phyloP scores from a whole-genome alignment of 2,329 filamentous ascomycete species.

The Curvularia eragrostidis region DNA sequence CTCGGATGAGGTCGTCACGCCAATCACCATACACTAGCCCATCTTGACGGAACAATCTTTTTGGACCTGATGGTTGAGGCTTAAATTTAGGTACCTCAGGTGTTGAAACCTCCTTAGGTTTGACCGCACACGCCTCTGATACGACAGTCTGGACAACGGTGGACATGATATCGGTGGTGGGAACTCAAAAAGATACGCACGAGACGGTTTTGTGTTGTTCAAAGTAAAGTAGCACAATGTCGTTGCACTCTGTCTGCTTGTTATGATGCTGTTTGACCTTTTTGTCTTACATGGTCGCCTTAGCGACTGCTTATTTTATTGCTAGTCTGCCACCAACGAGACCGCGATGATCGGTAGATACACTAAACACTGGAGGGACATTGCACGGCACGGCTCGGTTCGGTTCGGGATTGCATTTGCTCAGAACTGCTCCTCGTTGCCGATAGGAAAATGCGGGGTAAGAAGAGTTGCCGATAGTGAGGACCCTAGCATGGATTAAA shows the following conservation, averaged over 20 bases:
- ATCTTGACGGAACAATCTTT: not conserved
- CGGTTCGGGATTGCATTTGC: not conserved
- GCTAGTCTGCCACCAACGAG: not conserved
- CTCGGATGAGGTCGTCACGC: slow-evolving; percentile 36
- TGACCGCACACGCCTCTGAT: not conserved
- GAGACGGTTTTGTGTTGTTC: not conserved
- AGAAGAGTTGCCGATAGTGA: not conserved
- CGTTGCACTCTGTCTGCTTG: not conserved
- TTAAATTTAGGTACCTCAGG: not conserved
- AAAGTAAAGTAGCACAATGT: not conserved
- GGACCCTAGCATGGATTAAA: not conserved
- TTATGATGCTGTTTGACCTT: not conserved
- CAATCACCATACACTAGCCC: slow-evolving; percentile 40
- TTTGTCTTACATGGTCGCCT: not conserved
- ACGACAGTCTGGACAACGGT: not conserved
- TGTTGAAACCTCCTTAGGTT: not conserved
- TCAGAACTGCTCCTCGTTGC: not conserved
- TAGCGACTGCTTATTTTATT: not conserved
- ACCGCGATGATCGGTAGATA: not conserved
- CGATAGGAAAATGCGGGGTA: not conserved
- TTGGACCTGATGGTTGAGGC: not conserved
- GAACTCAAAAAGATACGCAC: not conserved
- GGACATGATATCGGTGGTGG: not conserved
- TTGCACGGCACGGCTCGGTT: not conserved
- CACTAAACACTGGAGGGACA: not conserved